Base-by-base conservation (phyloP, 345 rosid genomes). In the Linum usitatissimum region DNA sequence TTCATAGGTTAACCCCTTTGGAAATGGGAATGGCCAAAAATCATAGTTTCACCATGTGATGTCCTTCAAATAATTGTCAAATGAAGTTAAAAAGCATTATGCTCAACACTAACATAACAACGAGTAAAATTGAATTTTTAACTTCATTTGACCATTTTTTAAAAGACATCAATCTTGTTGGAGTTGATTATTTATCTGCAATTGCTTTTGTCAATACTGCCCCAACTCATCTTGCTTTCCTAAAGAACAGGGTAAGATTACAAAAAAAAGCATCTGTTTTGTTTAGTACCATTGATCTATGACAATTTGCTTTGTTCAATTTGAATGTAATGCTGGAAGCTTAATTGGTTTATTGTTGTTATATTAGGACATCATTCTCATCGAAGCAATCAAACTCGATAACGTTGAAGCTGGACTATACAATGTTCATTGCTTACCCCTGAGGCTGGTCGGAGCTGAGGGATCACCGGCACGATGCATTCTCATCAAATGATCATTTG, bases 101-200 rank as follows among this genome's bases (percentile, higher is more conserved):
- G n/a, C n/a, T n/a, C n/a, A n/a, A n/a, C n/a, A n/a, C n/a, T n/a
- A n/a, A n/a, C n/a, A n/a, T n/a, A n/a, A n/a, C n/a, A n/a, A n/a
- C n/a, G n/a, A n/a, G n/a, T n/a, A n/a, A n/a, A n/a, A n/a, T n/a
- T n/a, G n/a, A n/a, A n/a, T n/a, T n/a, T n/a, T n/a, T n/a, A n/a
- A n/a, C n/a, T n/a, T n/a, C n/a, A n/a, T n/a, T n/a, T n/a, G n/a
- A n/a, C n/a, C n/a, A n/a, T n/a, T n/a, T n/a, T n/a, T n/a, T n/a
- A n/a, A n/a, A n/a, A n/a, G n/a, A 72, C 53, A 72, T 80, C 64
- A 75, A 68, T 51, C 75, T 80, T 45, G 76, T 80, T 31, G 84
- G 84, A 61, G 17, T 77, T 38, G 84, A 80, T 65, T 80, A 80
- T 70, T 64, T 75, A 54, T 75, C 78, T 18, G 65, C 67, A 67